Evolutionary conservation across 1,284 basidiomycete species (phyloP), one percentile per base, ranked within the genome.

Genomic region (Austroboletus niveus): DNA sequence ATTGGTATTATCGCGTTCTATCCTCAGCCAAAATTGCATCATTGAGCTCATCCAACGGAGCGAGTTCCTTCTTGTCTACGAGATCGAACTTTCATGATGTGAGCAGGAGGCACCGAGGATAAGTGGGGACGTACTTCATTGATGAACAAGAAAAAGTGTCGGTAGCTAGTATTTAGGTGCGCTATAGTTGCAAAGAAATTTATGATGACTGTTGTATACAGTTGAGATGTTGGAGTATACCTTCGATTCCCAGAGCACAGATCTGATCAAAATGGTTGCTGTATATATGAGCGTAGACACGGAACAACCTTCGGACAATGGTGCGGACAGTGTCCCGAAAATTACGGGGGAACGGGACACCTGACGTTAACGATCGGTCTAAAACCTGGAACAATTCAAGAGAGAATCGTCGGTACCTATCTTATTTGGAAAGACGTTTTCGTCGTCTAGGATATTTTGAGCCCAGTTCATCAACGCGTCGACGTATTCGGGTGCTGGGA

Each of bases 251-350:
- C 45, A 99, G 75, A 8, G 96, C 97, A 70, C 96, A 99, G 55
- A 99, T 93, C 66, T 98, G 96, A 63, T 98, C 96, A 71, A 99
- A 99, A 73, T 99, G 97, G 63, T 95, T 95, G 78, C 96, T 97
- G 77, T 99, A 99, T 64, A 99, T 87, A 71, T 99, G 97, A 22
- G 95, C 97, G 67, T 99, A 99, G 40, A 99, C 92, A 14, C 97
- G 82, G 80, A 99, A 99, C 45, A 99, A 73, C 27, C 97, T 82
- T 48, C 97, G 82, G 52, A 95, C 82, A 54, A 99, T 94, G 14
- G 92, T 94, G 69, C 94, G 89, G 57, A 98, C 88, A 0, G 92
- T 96, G 20, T 92, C 86, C 42, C 87, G 84, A 73, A 99, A 99
- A 64, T 87, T 92, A 65, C 83, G 84, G 4, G 96, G 92, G 71